Evolutionary conservation across 805 yeast species (phyloP), one percentile per base, ranked within the genome.

Genomic region (Brettanomyces anomalus): DNA sequence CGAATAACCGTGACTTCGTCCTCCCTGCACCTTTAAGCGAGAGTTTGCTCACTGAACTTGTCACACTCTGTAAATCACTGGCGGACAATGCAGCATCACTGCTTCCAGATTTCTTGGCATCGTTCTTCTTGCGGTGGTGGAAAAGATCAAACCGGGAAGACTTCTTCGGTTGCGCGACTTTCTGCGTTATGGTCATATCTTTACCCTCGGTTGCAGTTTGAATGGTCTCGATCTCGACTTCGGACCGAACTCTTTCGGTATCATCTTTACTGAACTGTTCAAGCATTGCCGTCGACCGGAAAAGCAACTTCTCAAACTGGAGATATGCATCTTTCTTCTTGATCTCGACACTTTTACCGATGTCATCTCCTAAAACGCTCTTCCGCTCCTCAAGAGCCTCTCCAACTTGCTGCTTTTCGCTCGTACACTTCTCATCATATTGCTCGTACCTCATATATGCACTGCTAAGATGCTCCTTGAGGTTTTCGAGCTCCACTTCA

Each of bases 151-250:
- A 64, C 0, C 85, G 80, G 18, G 77, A 70, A 2, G 28, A 24
- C 45, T 73, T 75, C 56, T 83, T 85, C 59, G 79, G 77, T 38
- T 67, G 65, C 21, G 71, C 61, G 24, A 70, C 67, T 15, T 72
- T 68, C 36, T 70, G 74, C 33, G 74, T 73, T 44, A 82, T 66
- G 11, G 81, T 68, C 52, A 85, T 64, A 58, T 85, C 93, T 52
- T 74, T 70, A 44, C 80, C 89, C 1, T 82, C 85, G 1, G 93
- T 88, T 41, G 83, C 87, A 46, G 81, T 76, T 60, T 86, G 93
- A 51, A 93, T 87, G 21, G 93, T 79, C 60, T 90, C 97, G 41
- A 90, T 80, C 53, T 84, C 90, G 16, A 89, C 97, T 56, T 88
- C 95, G 11, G 81, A 74, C 34, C 71, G 70, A 18, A 93, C 81